Conservation (phyloP, 805 yeast species). For the Metschnikowia dekortorum region DNA sequence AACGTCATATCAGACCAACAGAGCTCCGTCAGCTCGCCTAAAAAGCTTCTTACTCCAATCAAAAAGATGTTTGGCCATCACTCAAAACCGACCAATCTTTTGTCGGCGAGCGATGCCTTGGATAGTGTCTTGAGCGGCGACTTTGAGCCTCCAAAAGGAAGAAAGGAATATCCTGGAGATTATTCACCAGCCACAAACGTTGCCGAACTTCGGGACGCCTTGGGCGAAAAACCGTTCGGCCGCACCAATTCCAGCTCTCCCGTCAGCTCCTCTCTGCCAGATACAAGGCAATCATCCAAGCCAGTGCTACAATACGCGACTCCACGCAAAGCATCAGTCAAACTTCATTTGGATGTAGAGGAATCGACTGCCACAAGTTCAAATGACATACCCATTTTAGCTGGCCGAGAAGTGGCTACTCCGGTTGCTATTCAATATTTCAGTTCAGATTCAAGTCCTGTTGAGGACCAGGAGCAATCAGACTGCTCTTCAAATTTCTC, state of each 20-base stretch:
- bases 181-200: background rate
- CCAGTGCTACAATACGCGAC: background rate
- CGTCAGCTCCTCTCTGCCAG: background rate
- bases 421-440: background rate
- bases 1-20: slow-evolving; percentile 4
- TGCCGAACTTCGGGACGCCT: background rate
- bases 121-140: slow-evolving; percentile 10
- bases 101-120: slow-evolving; percentile 12
- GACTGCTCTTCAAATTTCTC: slow-evolving; percentile 43
- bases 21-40: slow-evolving; percentile 25
- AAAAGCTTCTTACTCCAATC: slow-evolving; percentile 35
- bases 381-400: background rate
- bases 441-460: background rate
- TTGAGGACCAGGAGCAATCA: slow-evolving; percentile 10
- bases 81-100: slow-evolving; percentile 8
- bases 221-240: background rate
- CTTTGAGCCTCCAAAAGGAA: slow-evolving; percentile 12
- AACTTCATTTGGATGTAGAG: background rate
- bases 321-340: background rate
- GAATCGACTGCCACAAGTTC: background rate
- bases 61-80: slow-evolving; percentile 27
- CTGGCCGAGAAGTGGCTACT: background rate
- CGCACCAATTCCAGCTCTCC: background rate
- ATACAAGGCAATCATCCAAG: background rate
- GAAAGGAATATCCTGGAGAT: background rate